Evolutionary conservation across 129 eudicot genomes (phyloP), one percentile per base, ranked within the genome.

Genomic region (Artemisia argyi): DNA sequence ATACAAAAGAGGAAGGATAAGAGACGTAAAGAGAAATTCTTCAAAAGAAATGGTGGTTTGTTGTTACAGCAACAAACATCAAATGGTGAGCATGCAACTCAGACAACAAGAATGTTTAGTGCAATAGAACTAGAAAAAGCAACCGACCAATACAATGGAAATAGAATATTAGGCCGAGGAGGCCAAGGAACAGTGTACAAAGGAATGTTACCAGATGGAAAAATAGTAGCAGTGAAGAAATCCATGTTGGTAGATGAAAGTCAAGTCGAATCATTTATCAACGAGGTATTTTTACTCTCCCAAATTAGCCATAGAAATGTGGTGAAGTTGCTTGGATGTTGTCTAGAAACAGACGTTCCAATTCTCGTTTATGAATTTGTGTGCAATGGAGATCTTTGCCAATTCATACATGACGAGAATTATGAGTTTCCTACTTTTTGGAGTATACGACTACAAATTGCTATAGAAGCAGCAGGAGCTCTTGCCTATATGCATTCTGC

Each of bases 171-270:
- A 9, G 64, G 64, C 10, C 10, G 64, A 19, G 64, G 64, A 20
- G 64, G 64, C 15, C 64, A 58, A 58, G 64, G 64, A 58, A 58
- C 61, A 18, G 61, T 51, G 16, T 51, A 59, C 64, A 59, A 59
- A 59, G 64, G 64, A 15, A 59, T 59, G 64, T 22, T 59, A 59
- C 1, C 64, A 0, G 35, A 59, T 0, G 65, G 65, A 12, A 59
- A 59, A 59, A 24, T 59, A 59, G 65, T 59, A 59, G 63, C 63
- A 10, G 28, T 58, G 0, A 58, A 58, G 63, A 58, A 58, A 30
- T 58, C 63, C 12, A 20, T 7, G 35, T 2, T 22, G 35, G 17
- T 59, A 7, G 42, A 24, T 4, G 65, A 59, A 24, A 10, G 3
- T 15, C 65, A 59, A 59, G 32, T 59, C 14, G 65, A 59, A 12